Evolutionary conservation across 768 basidiomycete genomes (phyloP).

Genomic region (Nevesoporus exiguus): DNA sequence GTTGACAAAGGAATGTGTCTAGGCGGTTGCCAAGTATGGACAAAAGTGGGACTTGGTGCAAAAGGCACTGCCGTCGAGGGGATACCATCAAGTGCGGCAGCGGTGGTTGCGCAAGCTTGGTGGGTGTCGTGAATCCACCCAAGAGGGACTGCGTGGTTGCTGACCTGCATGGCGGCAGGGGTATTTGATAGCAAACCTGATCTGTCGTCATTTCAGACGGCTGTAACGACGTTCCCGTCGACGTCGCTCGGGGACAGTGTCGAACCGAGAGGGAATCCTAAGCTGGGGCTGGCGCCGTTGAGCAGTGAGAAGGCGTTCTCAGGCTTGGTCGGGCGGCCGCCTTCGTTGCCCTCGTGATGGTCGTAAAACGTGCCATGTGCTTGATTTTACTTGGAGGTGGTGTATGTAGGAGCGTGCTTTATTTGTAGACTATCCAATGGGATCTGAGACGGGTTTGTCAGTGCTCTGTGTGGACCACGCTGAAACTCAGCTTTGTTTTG

Average conservation of each 20-base stretch:
- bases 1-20: not conserved
- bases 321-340: conserved; percentile 19
- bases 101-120: conserved; percentile 42
- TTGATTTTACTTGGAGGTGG: conserved; percentile 8
- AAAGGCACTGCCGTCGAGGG: conserved; percentile 38
- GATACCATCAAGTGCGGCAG: conserved; percentile 43
- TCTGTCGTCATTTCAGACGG: conserved; percentile 33
- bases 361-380: not conserved
- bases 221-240: conserved; percentile 14
- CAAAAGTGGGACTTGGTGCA: conserved; percentile 41
- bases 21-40: conserved; percentile 40
- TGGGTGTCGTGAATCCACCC: conserved; percentile 3
- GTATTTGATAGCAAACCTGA: conserved; percentile 38
- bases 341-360: conserved; percentile 19
- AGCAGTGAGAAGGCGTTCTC: conserved; percentile 35
- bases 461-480: not conserved
- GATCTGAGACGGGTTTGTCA: too few relatives aligned
- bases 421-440: not conserved
- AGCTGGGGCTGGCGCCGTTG: conserved; percentile 36
- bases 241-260: conserved; percentile 7
- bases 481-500: not conserved
- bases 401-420: not conserved
- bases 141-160: not conserved
- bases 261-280: conserved; percentile 35
- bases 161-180: conserved; percentile 13